Percentiles rank a stretch among this genome's conserved stretches.
Evolutionary conservation across 306 rosid genomes (phyloP).

Genomic region (Cucumis cinereus): DNA sequence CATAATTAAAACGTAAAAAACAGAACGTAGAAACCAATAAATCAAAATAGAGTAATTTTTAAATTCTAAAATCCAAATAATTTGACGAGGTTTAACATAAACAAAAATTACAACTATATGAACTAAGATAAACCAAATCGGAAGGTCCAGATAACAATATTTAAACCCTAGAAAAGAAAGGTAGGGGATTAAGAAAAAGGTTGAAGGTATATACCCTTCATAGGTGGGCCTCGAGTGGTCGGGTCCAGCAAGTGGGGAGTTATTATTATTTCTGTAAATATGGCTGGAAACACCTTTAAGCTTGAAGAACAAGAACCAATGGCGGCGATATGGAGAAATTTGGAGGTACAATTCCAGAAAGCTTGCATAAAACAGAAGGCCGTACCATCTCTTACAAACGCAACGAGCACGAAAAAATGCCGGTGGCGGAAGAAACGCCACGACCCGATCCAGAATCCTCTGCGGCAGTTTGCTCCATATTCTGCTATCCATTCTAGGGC

Average conservation of each 20-base stretch:
- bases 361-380: conserved; percentile 46
- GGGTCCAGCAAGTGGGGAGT: background rate
- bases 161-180: background rate
- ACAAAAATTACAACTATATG: too few species aligned
- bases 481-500: conserved; percentile 62
- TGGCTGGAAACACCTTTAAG: conserved; percentile 35
- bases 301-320: conserved; percentile 86
- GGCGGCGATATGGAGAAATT: conserved; percentile 37
- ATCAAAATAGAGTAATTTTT: too few species aligned
- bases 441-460: conserved; percentile 54
- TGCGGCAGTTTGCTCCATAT: conserved; percentile 88
- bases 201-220: conserved; percentile 26
- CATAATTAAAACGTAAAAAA: too few species aligned
- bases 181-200: background rate
- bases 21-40: too few species aligned
- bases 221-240: background rate
- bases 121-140: too few species aligned
- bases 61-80: too few species aligned
- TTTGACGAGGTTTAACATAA: too few species aligned
- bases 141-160: too few species aligned
- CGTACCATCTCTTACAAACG: conserved; percentile 85
- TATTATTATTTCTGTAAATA: conserved; percentile 26
- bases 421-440: conserved; percentile 76
- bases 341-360: conserved; percentile 71
- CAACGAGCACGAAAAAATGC: conserved; percentile 78